Base-by-base conservation (phyloP, 2,329 filamentous ascomycete genomes). In the Nothomitra cinnamomea region DNA sequence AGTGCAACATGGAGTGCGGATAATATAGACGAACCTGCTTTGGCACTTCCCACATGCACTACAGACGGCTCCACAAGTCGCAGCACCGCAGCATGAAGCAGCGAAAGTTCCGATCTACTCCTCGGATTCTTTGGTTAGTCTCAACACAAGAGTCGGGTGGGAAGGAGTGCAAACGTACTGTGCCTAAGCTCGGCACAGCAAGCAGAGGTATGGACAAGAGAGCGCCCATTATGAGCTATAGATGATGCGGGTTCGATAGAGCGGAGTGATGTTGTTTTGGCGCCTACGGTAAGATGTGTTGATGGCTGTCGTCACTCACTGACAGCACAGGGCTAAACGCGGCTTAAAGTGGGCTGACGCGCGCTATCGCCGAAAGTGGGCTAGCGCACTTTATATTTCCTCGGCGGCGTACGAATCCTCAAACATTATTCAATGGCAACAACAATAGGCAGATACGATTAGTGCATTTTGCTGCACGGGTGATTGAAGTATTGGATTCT, bases 21-120 rank as follows among this genome's bases (percentile, higher is more conserved):
- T 5, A n/a, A 7, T 15, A 38, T 22, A 6, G 49, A 59, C 66
- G 57, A 69, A 88, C 85, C 87, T 94, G 74, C 95, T 96, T 61
- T 89, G 87, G 69, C 90, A 96, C 67, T 95, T 96, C 52, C 92
- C 90, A 66, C 90, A 98, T 12, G 88, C 86, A 66, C 85, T 92
- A 72, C 89, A 96, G 50, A 96, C 83, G 66, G 92, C 90, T 61
- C 88, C 94, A 70, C 90, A 96, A 52, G 92, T 95, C 47, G 92
- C 89, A 25, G 92, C 92, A 65, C 92, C 92, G 67, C 92, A 98
- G 71, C 92, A 98, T 63, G 88, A 95, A 58, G 85, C 87, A 57
- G 74, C 84, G 61, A 88, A 82, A 43, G 85, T 87, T 60, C 87
- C 66, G 58, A 94, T 62, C 86, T 89, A 63, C 60, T 56, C 35